Evolutionary conservation across 495 filamentous ascomycete genomes (phyloP).

Genomic region (Talaromyces nanjingensis): DNA sequence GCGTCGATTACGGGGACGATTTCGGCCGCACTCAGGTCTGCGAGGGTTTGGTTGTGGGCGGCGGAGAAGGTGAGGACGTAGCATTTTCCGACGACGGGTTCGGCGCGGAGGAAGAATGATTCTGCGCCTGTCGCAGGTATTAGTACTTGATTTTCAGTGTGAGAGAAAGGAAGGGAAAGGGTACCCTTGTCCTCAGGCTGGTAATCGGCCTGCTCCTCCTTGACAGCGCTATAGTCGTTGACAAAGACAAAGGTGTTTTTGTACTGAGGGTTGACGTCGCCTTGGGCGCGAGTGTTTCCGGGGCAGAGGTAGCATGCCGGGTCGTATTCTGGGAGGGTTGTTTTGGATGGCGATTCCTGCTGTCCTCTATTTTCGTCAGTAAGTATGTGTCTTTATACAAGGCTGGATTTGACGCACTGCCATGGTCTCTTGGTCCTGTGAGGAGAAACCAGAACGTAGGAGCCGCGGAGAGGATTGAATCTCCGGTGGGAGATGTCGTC

Average conservation of each 20-base stretch:
- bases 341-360: conserved; percentile 76
- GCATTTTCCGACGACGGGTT: conserved; percentile 90
- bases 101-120: conserved; percentile 73
- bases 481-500: conserved; percentile 96
- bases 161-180: conserved; percentile 8
- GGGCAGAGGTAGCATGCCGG: conserved; percentile 94
- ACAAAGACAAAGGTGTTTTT: conserved; percentile 86
- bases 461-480: conserved; percentile 85
- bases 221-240: conserved; percentile 96
- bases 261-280: conserved; percentile 83
- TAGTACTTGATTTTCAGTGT: neutral
- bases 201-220: conserved; percentile 79
- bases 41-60: conserved; percentile 84
- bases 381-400: no score
- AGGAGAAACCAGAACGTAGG: conserved; percentile 88
- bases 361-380: conserved; percentile 57
- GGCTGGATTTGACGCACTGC: conserved; percentile 62
- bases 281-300: conserved; percentile 84
- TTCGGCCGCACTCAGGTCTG: conserved; percentile 63
- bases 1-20: conserved; percentile 73
- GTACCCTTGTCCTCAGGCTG: conserved; percentile 45
- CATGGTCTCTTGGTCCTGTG: conserved; percentile 95
- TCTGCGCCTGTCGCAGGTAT: conserved; percentile 49
- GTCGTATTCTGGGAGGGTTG: conserved; percentile 72
- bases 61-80: conserved; percentile 94